Evolutionary conservation across 164 flowering plant genomes (phyloP).

Genomic region (Nymphaea thermarum): DNA sequence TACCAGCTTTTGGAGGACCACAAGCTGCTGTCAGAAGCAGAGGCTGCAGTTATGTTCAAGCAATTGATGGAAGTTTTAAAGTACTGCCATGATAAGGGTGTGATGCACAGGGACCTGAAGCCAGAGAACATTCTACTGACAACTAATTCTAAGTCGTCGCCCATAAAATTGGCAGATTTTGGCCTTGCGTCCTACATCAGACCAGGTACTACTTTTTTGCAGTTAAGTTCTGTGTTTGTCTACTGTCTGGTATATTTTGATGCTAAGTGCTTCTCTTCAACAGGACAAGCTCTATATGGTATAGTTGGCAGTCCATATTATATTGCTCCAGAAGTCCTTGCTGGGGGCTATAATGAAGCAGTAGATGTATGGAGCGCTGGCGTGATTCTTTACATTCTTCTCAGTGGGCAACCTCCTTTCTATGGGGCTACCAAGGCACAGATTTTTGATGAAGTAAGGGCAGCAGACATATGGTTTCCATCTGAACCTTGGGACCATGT

Average conservation of each 20-base stretch:
- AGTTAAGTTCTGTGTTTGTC: not conserved
- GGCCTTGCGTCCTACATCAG: slow-evolving; percentile 61
- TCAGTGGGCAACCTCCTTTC: slow-evolving; percentile 75
- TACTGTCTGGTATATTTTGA: not conserved
- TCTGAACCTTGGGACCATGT: slow-evolving; percentile 50
- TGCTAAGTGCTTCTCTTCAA: not conserved
- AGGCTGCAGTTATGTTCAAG: slow-evolving; percentile 29
- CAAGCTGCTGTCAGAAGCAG: slow-evolving; percentile 28
- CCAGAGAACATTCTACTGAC: slow-evolving; percentile 53
- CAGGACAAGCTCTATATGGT: slow-evolving; percentile 58
- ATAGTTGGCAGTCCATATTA: slow-evolving; percentile 81
- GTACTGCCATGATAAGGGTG: slow-evolving; percentile 48
- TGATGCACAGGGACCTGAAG: slow-evolving; percentile 56
- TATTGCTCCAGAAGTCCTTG: slow-evolving; percentile 75
- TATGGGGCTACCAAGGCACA: slow-evolving; percentile 74
- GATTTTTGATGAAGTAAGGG: slow-evolving; percentile 78
- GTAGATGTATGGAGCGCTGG: slow-evolving; percentile 90
- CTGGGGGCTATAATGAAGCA: slow-evolving; percentile 65
- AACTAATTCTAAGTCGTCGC: slow-evolving; percentile 29
- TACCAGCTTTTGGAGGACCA: slow-evolving; percentile 37
- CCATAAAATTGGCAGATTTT: slow-evolving; percentile 50
- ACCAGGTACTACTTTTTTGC: slow-evolving; percentile 31
- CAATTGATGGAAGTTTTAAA: slow-evolving; percentile 39
- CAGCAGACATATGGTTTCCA: slow-evolving; percentile 61
- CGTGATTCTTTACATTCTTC: slow-evolving; percentile 77